Conservation (phyloP, 2,329 filamentous ascomycete species). For the Orbilia quercus region DNA sequence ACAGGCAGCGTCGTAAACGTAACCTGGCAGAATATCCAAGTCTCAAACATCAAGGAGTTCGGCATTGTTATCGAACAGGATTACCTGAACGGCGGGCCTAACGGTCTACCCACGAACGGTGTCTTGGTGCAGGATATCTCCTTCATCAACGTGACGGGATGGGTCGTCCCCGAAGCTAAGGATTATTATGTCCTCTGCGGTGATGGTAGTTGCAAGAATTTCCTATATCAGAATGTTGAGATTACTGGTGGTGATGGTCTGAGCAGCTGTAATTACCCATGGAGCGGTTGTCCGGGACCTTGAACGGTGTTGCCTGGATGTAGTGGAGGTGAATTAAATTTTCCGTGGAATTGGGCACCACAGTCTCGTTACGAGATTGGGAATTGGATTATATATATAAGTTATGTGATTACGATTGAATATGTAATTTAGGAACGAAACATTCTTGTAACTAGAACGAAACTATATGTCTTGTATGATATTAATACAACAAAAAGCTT, state of each 20-base stretch:
- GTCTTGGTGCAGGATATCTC: conserved; percentile 62
- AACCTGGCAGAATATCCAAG: conserved; percentile 66
- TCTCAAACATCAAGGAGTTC: conserved; percentile 66
- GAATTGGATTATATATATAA: too few species aligned
- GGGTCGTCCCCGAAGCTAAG: conserved; percentile 60
- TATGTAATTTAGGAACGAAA: too few species aligned
- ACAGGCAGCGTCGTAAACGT: conserved; percentile 64
- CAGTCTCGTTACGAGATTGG: too few species aligned
- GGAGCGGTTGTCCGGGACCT: conserved; percentile 58
- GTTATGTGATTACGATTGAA: too few species aligned
- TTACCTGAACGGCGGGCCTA: conserved; percentile 66
- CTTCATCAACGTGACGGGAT: conserved; percentile 63
- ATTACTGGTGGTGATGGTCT: conserved; percentile 61
- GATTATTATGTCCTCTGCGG: conserved; percentile 64
- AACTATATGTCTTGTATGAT: too few species aligned
- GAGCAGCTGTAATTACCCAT: conserved; percentile 61
- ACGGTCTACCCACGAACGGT: conserved; percentile 63
- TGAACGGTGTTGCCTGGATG: background rate
- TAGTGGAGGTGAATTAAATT: too few species aligned
- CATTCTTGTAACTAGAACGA: too few species aligned
- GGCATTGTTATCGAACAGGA: conserved; percentile 69
- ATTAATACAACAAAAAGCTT: too few species aligned
- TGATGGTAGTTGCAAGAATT: conserved; percentile 63
- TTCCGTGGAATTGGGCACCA: too few species aligned
- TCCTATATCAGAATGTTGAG: conserved; percentile 62